Conservation (phyloP, 1,139 yeast species). For the Geotrichum siamense region DNA sequence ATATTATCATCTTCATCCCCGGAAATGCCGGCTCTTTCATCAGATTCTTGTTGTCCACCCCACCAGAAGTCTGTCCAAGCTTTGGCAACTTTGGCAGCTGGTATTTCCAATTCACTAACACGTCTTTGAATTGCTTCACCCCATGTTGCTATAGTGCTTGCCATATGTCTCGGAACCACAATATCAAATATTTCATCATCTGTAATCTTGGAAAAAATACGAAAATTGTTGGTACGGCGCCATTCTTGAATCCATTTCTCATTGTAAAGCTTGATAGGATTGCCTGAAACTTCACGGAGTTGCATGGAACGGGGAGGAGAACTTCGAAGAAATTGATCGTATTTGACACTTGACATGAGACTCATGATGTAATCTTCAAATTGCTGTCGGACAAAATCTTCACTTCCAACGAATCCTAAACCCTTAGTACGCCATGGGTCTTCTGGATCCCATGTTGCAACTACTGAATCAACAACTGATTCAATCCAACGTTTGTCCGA, state of each 20-base stretch:
- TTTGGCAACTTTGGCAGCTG: conserved; percentile 12
- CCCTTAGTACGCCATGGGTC: conserved; percentile 42
- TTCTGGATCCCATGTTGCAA: conserved; percentile 39
- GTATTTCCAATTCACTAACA: conserved; percentile 8
- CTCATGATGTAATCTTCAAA: conserved; percentile 87
- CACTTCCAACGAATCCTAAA: conserved; percentile 59
- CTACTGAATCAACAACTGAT: conserved; percentile 37
- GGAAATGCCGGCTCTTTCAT: neutral
- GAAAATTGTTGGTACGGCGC: conserved; percentile 59
- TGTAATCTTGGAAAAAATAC: conserved; percentile 62
- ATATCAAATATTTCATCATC: conserved; percentile 88
- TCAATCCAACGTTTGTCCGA: conserved; percentile 72
- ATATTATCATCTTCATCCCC: neutral
- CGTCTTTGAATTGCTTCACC: conserved; percentile 3
- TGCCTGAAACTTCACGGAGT: conserved; percentile 33
- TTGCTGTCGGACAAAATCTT: conserved; percentile 78
- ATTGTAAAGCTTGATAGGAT: conserved; percentile 47
- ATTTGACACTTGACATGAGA: conserved; percentile 63
- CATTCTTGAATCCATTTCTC: conserved; percentile 53
- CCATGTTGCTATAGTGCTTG: conserved; percentile 3
- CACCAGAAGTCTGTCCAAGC: conserved; percentile 15
- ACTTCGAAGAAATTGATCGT: conserved; percentile 46
- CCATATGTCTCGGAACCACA: conserved; percentile 69
- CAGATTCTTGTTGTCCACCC: conserved; percentile 10
- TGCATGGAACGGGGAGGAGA: conserved; percentile 19